Evolutionary conservation across 1,284 basidiomycete species (phyloP).

Genomic region (Apiotrichum montevideense): DNA sequence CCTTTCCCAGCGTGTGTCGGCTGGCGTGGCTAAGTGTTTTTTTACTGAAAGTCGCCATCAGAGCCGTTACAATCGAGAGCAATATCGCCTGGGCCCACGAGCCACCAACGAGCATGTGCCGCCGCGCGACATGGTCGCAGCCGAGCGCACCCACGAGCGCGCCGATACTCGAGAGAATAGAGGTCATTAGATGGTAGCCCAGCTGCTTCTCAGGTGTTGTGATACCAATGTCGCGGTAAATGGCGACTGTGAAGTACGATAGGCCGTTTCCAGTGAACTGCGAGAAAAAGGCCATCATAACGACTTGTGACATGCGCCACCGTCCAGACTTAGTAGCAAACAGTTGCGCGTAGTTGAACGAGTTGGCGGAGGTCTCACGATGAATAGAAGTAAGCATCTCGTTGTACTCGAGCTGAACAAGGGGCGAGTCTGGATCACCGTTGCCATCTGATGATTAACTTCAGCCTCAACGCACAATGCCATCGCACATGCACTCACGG

Average conservation of each 20-base stretch:
- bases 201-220: slow-evolving; percentile 35
- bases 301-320: slow-evolving; percentile 6
- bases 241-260: slow-evolving; percentile 48
- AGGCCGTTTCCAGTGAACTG: slow-evolving; percentile 49
- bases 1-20: not conserved
- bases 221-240: slow-evolving; percentile 27
- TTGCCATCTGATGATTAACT: slow-evolving; percentile 13
- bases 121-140: slow-evolving; percentile 12
- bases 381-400: slow-evolving; percentile 54
- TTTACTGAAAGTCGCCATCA: not conserved
- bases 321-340: not conserved
- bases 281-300: slow-evolving; percentile 16
- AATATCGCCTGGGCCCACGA: not conserved
- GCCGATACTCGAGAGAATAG: slow-evolving; percentile 51
- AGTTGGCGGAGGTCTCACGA: slow-evolving; percentile 22
- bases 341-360: not conserved
- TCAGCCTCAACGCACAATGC: not conserved
- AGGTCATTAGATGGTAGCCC: slow-evolving; percentile 54
- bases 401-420: slow-evolving; percentile 51
- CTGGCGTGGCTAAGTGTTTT: not conserved
- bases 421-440: slow-evolving; percentile 39
- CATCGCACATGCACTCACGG: slow-evolving; percentile 27
- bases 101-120: not conserved
- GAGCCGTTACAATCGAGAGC: not conserved
- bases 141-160: slow-evolving; percentile 37